Conservation (phyloP, 768 basidiomycete species). For the Leccinum longicurvipes region DNA sequence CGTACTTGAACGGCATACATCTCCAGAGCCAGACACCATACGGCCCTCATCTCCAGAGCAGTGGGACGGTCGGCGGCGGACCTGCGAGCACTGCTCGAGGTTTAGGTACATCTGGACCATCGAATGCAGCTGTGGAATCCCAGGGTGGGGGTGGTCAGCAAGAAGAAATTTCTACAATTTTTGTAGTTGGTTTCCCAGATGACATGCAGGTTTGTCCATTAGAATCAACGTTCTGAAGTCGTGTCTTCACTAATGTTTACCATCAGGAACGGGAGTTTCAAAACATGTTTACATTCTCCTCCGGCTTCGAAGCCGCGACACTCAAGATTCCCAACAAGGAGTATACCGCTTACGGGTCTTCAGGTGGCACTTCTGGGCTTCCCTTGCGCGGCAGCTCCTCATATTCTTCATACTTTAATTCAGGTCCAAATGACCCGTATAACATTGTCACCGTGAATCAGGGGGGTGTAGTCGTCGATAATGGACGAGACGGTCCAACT, state of each 20-base stretch:
- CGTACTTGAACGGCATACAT: conserved; percentile 42
- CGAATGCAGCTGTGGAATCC: conserved; percentile 22
- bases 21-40: conserved; percentile 75
- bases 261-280: conserved; percentile 95
- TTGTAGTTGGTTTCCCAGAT: conserved; percentile 98
- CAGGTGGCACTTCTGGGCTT: conserved; percentile 35
- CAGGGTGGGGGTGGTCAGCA: conserved; percentile 35
- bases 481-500: conserved; percentile 67
- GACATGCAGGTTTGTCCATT: conserved; percentile 84
- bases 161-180: conserved; percentile 95
- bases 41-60: conserved; percentile 59
- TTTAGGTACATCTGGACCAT: conserved; percentile 28
- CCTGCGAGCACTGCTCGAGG: conserved; percentile 22
- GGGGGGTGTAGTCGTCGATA: conserved; percentile 79
- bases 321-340: conserved; percentile 97
- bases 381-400: conserved; percentile 36
- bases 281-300: conserved; percentile 97
- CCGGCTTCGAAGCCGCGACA: conserved; percentile 95
- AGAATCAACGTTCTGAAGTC: conserved; percentile 4
- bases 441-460: conserved; percentile 81
- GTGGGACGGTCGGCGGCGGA: conserved; percentile 30
- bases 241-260: conserved; percentile 13
- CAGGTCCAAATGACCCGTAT: conserved; percentile 75
- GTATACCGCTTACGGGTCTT: conserved; percentile 66
- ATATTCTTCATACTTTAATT: conserved; percentile 35